phyloP scores from a whole-genome alignment of 192 early-diverging fungal species.

The Coemansia erecta region DNA sequence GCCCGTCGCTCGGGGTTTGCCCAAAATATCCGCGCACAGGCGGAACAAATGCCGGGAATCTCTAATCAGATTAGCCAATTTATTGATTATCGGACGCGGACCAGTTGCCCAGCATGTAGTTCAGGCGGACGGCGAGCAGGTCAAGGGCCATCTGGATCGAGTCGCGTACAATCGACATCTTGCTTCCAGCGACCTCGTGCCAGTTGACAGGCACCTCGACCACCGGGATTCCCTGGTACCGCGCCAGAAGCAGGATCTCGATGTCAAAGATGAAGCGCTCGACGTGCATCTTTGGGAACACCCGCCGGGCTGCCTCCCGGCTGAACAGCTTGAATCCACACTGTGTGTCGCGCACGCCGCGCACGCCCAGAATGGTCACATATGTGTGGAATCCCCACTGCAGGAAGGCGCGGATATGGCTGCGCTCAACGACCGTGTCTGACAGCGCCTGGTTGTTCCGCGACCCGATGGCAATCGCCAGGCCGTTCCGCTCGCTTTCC shows the following conservation, averaged over 20 bases:
- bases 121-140: conserved; percentile 81
- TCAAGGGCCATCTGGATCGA: conserved; percentile 89
- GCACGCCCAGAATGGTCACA: conserved; percentile 83
- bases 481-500: conserved; percentile 43
- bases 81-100: conserved; percentile 10
- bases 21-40: conserved; percentile 8
- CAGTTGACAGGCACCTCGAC: conserved; percentile 89
- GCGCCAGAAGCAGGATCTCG: conserved; percentile 85
- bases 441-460: conserved; percentile 82
- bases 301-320: conserved; percentile 65
- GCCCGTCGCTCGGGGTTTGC: too few relatives aligned
- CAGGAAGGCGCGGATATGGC: conserved; percentile 87
- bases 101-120: conserved; percentile 85
- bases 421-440: conserved; percentile 65
- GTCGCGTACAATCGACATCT: conserved; percentile 83
- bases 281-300: conserved; percentile 91
- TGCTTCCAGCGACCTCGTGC: conserved; percentile 96
- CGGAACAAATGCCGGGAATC: neutral
- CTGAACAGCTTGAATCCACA: conserved; percentile 97
- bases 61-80: neutral
- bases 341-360: conserved; percentile 90
- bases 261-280: conserved; percentile 99
- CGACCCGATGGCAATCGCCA: conserved; percentile 81
- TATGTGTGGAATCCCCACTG: conserved; percentile 93
- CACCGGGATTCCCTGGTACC: conserved; percentile 69